Conservation (phyloP, 2,329 filamentous ascomycete species). For the Fragosphaeria purpurea region DNA sequence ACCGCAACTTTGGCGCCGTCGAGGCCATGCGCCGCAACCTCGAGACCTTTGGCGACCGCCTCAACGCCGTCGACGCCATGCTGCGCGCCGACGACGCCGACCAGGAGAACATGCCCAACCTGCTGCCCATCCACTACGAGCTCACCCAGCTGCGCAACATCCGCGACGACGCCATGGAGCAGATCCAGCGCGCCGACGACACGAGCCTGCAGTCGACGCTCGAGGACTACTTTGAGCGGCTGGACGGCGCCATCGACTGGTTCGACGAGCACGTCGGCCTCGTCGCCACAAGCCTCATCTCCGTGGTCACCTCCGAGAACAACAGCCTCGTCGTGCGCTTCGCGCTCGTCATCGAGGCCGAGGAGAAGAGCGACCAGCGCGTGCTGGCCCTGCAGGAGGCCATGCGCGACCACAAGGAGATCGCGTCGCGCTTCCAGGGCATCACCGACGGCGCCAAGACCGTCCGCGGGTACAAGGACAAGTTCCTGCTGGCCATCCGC, state of each 20-base stretch:
- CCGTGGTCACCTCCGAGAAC: slow-evolving; percentile 76
- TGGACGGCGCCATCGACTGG: slow-evolving; percentile 84
- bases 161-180: slow-evolving; percentile 90
- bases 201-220: slow-evolving; percentile 68
- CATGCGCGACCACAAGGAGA: slow-evolving; percentile 88
- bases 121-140: slow-evolving; percentile 83
- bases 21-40: slow-evolving; percentile 88
- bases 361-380: slow-evolving; percentile 92
- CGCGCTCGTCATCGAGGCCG: slow-evolving; percentile 84
- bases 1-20: slow-evolving; percentile 90
- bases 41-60: slow-evolving; percentile 71
- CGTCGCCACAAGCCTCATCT: slow-evolving; percentile 82
- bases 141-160: slow-evolving; percentile 88
- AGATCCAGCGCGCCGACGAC: slow-evolving; percentile 73
- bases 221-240: slow-evolving; percentile 75
- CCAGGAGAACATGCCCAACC: slow-evolving; percentile 80
- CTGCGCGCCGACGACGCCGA: slow-evolving; percentile 76
- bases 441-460: slow-evolving; percentile 91
- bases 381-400: slow-evolving; percentile 88
- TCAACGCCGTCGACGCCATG: slow-evolving; percentile 67
- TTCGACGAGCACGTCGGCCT: slow-evolving; percentile 92
- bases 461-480: slow-evolving; percentile 91
- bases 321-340: slow-evolving; percentile 82
- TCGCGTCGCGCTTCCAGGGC: slow-evolving; percentile 86
- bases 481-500: slow-evolving; percentile 75